Percentiles rank a stretch among this genome's conserved stretches.
Conservation (phyloP, 805 yeast genomes). For the Suhomyces xylopsoci region DNA sequence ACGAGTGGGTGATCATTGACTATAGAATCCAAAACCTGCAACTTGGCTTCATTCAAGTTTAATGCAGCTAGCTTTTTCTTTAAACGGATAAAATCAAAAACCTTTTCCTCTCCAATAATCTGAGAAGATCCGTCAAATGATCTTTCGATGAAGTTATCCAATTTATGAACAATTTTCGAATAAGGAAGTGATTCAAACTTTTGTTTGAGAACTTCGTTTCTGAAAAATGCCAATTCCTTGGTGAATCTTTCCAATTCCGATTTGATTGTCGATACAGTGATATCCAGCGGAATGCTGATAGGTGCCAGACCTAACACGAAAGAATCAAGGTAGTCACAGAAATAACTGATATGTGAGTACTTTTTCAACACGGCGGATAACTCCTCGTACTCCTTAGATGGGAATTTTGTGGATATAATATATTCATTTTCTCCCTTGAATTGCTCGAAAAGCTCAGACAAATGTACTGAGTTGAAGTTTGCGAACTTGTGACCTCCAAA, state of each 20-base stretch:
- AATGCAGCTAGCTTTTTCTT: slow-evolving; percentile 2
- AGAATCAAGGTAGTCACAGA: neutral
- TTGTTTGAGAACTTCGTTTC: slow-evolving; percentile 4
- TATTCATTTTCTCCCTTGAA: neutral
- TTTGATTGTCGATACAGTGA: slow-evolving; percentile 3
- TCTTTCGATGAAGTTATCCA: slow-evolving; percentile 3
- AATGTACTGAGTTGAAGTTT: slow-evolving; percentile 1
- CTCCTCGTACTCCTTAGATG: neutral
- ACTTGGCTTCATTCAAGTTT: slow-evolving; percentile 5
- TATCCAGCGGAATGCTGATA: neutral
- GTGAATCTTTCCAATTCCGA: slow-evolving; percentile 14
- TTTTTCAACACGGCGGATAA: neutral
- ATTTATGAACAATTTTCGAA: slow-evolving; percentile 9
- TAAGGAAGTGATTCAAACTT: slow-evolving; percentile 4
- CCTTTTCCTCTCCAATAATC: neutral
- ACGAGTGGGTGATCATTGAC: neutral
- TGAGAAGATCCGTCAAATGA: slow-evolving; percentile 1
- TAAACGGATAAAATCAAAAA: slow-evolving; percentile 5
- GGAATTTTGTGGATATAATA: neutral
- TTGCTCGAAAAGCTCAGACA: neutral
- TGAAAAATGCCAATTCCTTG: slow-evolving; percentile 17
- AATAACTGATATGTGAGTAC: neutral
- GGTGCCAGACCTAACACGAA: neutral
- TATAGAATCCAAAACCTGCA: slow-evolving; percentile 7
- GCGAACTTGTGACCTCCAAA: slow-evolving; percentile 1